These are phyloP conservation scores for Thraustotheca clavata DNA, from an alignment of 352 stramenopile genomes.

Conservation along the genomic window DNA sequence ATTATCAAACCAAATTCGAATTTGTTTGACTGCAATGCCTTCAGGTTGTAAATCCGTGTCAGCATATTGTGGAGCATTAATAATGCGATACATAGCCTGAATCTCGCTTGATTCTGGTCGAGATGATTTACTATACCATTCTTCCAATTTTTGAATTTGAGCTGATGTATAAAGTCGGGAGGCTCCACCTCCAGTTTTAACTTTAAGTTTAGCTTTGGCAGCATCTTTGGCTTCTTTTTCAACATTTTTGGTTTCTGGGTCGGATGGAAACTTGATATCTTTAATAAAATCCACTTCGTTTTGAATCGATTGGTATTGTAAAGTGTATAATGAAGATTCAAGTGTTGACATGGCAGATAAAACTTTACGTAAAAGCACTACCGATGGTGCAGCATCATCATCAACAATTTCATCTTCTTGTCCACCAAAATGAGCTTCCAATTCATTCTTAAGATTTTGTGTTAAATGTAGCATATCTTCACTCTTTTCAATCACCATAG, in stretches of 20 bases:
- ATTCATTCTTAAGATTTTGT: constrained; percentile 30
- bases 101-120: constrained; percentile 76
- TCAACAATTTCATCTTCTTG: neutral
- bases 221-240: constrained; percentile 28
- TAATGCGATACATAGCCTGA: constrained; percentile 86
- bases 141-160: constrained; percentile 83
- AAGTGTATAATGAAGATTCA: constrained; percentile 64
- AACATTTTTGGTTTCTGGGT: constrained; percentile 31
- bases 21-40: constrained; percentile 81
- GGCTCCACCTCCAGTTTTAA: constrained; percentile 51
- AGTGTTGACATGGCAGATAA: constrained; percentile 49
- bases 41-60: constrained; percentile 78
- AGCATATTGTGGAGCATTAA: constrained; percentile 75
- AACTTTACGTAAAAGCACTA: constrained; percentile 41
- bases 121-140: constrained; percentile 81
- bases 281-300: constrained; percentile 79
- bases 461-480: constrained; percentile 67
- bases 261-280: constrained; percentile 50
- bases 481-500: constrained; percentile 60
- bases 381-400: constrained; percentile 27
- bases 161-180: constrained; percentile 79
- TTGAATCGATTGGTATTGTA: constrained; percentile 73
- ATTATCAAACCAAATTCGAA: constrained; percentile 86
- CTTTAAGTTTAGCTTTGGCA: constrained; percentile 32
- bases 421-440: constrained; percentile 8